Conservation (phyloP, 306 rosid species). For the Cicer arietinum region DNA sequence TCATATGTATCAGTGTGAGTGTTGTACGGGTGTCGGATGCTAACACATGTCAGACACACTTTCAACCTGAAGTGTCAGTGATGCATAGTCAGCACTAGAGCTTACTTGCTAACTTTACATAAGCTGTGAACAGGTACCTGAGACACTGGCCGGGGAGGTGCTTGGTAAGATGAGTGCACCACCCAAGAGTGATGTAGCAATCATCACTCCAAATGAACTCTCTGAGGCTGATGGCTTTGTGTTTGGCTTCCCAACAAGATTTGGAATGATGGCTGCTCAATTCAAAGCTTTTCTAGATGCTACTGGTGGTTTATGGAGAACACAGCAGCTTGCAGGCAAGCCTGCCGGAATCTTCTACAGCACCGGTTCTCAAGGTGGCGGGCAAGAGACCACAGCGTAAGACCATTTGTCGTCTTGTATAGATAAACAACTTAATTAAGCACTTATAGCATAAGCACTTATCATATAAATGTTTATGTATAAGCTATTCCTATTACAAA, state of each 20-base stretch:
- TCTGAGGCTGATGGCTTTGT: conserved; percentile 87
- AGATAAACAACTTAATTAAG: neutral
- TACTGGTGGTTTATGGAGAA: conserved; percentile 90
- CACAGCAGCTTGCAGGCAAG: conserved; percentile 93
- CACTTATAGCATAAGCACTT: neutral
- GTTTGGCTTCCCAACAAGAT: conserved; percentile 95
- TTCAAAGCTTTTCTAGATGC: conserved; percentile 89
- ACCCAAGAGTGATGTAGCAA: conserved; percentile 77
- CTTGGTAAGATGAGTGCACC: conserved; percentile 98
- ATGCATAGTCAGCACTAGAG: no score
- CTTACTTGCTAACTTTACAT: conserved; percentile 30
- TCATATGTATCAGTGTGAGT: no score
- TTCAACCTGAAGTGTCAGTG: no score
- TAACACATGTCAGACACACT: no score
- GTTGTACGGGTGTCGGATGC: no score
- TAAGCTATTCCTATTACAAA: no score
- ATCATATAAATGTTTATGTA: no score
- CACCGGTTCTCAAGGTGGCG: conserved; percentile 98
- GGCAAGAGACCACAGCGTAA: conserved; percentile 99
- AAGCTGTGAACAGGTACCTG: conserved; percentile 73
- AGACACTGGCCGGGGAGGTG: conserved; percentile 73
- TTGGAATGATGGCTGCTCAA: conserved; percentile 99
- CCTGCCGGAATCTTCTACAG: conserved; percentile 94
- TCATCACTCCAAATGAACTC: conserved; percentile 78
- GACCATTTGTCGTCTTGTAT: conserved; percentile 30